phyloP scores from a whole-genome alignment of 805 yeast species.

The Metschnikowia rubicola region DNA sequence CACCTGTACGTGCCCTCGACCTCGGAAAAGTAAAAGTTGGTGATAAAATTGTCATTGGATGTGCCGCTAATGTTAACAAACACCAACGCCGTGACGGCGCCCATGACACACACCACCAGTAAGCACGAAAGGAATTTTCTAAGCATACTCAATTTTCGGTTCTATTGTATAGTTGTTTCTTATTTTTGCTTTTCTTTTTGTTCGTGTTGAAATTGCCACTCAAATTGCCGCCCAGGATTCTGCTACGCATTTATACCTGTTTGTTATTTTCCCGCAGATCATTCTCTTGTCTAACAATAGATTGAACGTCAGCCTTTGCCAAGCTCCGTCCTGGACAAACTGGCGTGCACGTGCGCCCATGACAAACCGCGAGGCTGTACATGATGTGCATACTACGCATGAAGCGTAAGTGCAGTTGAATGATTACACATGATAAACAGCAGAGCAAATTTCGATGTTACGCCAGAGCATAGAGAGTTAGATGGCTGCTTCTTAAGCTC shows the following conservation, averaged over 20 bases:
- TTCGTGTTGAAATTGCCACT: not conserved
- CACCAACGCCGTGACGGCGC: constrained; percentile 21
- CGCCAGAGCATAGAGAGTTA: too few species aligned
- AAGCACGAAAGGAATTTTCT: constrained; percentile 22
- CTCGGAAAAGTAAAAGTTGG: constrained; percentile 27
- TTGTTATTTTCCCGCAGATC: not conserved
- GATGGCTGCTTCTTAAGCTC: too few species aligned
- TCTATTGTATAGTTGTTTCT: not conserved
- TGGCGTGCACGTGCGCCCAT: too few species aligned
- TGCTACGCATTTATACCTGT: not conserved
- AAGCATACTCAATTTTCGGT: constrained; percentile 13
- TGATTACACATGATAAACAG: too few species aligned
- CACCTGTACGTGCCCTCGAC: constrained; percentile 24
- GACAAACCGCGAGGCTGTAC: too few species aligned
- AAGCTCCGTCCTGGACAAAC: too few species aligned
- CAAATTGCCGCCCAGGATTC: not conserved
- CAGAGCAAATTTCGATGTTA: too few species aligned
- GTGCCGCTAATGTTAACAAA: constrained; percentile 29
- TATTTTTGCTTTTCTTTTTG: not conserved
- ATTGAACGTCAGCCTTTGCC: not conserved
- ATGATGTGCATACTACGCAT: too few species aligned
- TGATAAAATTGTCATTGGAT: constrained; percentile 18
- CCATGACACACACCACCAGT: constrained; percentile 25
- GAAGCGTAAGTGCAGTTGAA: too few species aligned
- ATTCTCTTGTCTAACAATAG: not conserved